Percentiles rank a stretch among this genome's conserved stretches.
Evolutionary conservation across 2,329 filamentous ascomycete genomes (phyloP).

Genomic region (Nemania sp.): DNA sequence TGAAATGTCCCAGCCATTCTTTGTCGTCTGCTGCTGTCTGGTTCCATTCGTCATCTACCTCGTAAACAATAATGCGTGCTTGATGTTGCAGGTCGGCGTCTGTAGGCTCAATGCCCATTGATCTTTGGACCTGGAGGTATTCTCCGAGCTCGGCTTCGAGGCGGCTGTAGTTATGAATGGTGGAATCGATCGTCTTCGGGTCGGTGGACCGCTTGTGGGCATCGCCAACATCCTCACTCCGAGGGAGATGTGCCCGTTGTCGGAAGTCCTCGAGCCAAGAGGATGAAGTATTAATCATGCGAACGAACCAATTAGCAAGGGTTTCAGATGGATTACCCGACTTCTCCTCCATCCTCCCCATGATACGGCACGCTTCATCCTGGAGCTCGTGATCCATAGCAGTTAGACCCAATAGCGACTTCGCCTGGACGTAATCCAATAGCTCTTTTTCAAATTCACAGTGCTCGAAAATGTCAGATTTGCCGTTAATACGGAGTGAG

Average conservation of each 20-base stretch:
- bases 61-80: conserved; percentile 65
- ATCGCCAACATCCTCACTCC: conserved; percentile 59
- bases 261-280: conserved; percentile 62
- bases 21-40: conserved; percentile 64
- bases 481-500: conserved; percentile 60
- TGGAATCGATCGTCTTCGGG: conserved; percentile 60
- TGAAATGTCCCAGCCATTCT: conserved; percentile 59
- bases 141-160: conserved; percentile 61
- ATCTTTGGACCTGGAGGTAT: conserved; percentile 52
- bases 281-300: conserved; percentile 54
- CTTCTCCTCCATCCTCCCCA: conserved; percentile 60
- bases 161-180: conserved; percentile 61
- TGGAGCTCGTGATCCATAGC: conserved; percentile 65
- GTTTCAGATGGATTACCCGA: conserved; percentile 54
- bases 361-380: conserved; percentile 60
- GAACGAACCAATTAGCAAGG: conserved; percentile 61
- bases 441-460: conserved; percentile 61
- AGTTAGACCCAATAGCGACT: conserved; percentile 59
- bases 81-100: conserved; percentile 61
- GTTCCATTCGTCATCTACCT: conserved; percentile 66
- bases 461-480: conserved; percentile 60
- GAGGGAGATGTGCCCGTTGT: conserved; percentile 60
- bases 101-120: conserved; percentile 52
- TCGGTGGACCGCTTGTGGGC: conserved; percentile 56
- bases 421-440: conserved; percentile 57